These are phyloP conservation scores for Mycothermus thermophilus DNA, from an alignment of 495 filamentous ascomycete genomes.

Conservation along the genomic window DNA sequence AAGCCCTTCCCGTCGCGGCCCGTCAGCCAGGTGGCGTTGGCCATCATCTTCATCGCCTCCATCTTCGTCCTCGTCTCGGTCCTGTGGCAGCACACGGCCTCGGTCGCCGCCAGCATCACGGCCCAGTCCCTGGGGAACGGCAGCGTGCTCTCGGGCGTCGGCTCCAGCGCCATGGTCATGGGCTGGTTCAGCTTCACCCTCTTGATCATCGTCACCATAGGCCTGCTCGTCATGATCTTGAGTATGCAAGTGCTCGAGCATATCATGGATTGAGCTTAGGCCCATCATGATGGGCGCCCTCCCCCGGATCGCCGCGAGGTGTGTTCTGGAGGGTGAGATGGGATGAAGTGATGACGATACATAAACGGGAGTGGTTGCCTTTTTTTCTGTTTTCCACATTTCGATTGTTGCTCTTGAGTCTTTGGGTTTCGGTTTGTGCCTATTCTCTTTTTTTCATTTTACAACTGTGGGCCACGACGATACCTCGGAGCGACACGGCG, in stretches of 20 bases:
- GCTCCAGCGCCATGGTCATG: conserved; percentile 84
- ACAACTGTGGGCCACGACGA: too few relatives aligned
- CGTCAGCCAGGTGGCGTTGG: conserved; percentile 59
- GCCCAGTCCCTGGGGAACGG: conserved; percentile 94
- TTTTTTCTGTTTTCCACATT: too few relatives aligned
- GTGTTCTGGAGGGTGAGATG: neutral
- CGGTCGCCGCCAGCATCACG: conserved; percentile 82
- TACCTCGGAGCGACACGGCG: too few relatives aligned
- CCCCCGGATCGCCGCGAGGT: neutral
- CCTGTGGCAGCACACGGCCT: conserved; percentile 78
- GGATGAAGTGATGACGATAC: neutral
- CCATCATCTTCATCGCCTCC: conserved; percentile 65
- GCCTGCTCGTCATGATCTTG: conserved; percentile 87
- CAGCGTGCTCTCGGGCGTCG: conserved; percentile 75
- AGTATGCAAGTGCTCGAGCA: conserved; percentile 57
- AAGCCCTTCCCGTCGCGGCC: conserved; percentile 68
- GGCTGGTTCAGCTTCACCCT: conserved; percentile 94
- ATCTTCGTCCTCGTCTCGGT: conserved; percentile 68
- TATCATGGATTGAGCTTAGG: conserved; percentile 35
- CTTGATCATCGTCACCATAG: conserved; percentile 86
- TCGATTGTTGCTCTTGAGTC: too few relatives aligned
- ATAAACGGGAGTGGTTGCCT: too few relatives aligned
- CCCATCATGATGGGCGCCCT: too few relatives aligned
- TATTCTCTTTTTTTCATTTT: too few relatives aligned
- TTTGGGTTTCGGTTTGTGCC: too few relatives aligned